Percentiles rank a stretch among this genome's conserved stretches.
Conservation (phyloP, 306 rosid species). For the Sicyos baderoa region DNA sequence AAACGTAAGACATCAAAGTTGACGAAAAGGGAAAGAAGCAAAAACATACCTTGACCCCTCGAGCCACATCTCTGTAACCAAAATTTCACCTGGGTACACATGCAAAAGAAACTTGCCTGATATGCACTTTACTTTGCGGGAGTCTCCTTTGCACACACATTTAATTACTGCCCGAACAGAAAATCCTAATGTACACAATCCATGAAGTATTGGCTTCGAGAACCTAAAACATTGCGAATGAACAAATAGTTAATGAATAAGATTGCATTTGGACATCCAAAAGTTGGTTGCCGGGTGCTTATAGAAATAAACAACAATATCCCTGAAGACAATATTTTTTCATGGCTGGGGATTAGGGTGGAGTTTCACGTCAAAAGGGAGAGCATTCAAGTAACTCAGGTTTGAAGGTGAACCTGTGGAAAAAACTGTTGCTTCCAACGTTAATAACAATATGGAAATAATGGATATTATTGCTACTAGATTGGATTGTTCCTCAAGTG, state of each 20-base stretch:
- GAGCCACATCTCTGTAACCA: slow-evolving; percentile 94
- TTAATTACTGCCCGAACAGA: slow-evolving; percentile 81
- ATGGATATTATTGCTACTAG: too few species aligned
- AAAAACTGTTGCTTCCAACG: background rate
- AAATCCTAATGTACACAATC: slow-evolving; percentile 85
- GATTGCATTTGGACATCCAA: background rate
- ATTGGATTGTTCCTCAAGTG: too few species aligned
- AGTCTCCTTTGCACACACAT: slow-evolving; percentile 68
- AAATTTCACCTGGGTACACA: slow-evolving; percentile 86
- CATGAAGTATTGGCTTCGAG: slow-evolving; percentile 83
- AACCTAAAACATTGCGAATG: slow-evolving; percentile 41
- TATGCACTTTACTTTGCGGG: slow-evolving; percentile 52
- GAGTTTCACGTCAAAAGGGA: background rate
- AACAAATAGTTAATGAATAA: background rate
- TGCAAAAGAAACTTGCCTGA: slow-evolving; percentile 73
- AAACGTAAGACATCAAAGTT: background rate
- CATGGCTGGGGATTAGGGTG: background rate
- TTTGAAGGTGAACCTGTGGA: background rate
- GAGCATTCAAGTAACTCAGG: background rate
- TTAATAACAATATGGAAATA: background rate
- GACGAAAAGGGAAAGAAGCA: background rate
- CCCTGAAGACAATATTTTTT: background rate
- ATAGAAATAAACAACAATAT: background rate
- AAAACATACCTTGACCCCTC: slow-evolving; percentile 48
- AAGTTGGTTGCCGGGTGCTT: background rate